phyloP scores from a whole-genome alignment of 1,139 yeast species.

The Lodderomyces theae region DNA sequence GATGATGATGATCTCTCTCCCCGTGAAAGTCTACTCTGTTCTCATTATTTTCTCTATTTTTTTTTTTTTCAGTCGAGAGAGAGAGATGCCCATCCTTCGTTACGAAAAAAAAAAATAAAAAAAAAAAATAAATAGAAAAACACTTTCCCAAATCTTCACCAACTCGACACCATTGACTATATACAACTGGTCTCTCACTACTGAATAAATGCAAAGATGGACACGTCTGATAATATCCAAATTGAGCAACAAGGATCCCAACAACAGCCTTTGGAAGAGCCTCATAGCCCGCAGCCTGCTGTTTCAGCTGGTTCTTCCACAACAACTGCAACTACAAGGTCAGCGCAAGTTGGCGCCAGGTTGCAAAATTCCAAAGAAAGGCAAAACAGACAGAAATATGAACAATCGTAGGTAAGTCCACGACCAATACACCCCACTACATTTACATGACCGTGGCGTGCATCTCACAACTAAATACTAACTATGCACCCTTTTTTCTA shows the following conservation, averaged over 20 bases:
- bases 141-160: too few species aligned
- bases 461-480: too few species aligned
- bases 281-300: background rate
- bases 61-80: constrained; percentile 1
- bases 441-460: too few species aligned
- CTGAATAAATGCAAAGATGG: background rate
- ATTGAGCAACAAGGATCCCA: background rate
- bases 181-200: too few species aligned
- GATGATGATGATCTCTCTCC: too few species aligned
- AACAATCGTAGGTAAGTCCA: constrained; percentile 51
- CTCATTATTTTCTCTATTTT: too few species aligned
- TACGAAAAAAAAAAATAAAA: too few species aligned
- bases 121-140: too few species aligned
- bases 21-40: too few species aligned
- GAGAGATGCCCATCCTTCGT: background rate
- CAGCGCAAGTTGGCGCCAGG: constrained; percentile 4
- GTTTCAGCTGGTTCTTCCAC: background rate
- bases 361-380: constrained; percentile 28
- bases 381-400: constrained; percentile 21
- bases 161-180: too few species aligned
- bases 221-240: constrained; percentile 1
- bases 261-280: background rate
- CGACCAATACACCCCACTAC: background rate
- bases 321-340: background rate
- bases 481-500: constrained; percentile 24